Evolutionary conservation across 768 basidiomycete species (phyloP).

Genomic region (Tulasnella sp.): DNA sequence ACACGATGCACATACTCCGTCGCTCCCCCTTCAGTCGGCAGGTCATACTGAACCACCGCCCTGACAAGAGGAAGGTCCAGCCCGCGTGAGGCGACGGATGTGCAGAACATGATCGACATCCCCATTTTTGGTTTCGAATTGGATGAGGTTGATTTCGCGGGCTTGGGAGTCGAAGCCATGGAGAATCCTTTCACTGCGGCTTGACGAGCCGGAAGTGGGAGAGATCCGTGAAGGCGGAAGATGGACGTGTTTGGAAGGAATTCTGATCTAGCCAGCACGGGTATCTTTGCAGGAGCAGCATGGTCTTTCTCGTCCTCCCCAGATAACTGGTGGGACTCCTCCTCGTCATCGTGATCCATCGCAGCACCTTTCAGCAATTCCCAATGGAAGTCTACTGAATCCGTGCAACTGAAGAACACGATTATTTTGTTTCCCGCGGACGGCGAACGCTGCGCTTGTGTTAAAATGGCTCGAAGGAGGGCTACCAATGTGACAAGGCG

Average conservation of each 20-base stretch:
- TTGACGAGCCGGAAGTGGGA: constrained; percentile 74
- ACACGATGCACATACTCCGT: constrained; percentile 97
- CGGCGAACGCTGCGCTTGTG: constrained; percentile 44
- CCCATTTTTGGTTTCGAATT: constrained; percentile 35
- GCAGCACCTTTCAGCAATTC: constrained; percentile 65
- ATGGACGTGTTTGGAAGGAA: constrained; percentile 79
- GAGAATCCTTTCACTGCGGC: constrained; percentile 83
- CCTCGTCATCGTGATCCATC: constrained; percentile 50
- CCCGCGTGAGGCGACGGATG: constrained; percentile 97
- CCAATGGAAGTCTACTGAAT: constrained; percentile 98
- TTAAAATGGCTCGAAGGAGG: constrained; percentile 73
- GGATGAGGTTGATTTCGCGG: constrained; percentile 37
- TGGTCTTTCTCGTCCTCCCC: constrained; percentile 35
- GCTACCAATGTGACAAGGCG: constrained; percentile 90
- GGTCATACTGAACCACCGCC: constrained; percentile 92
- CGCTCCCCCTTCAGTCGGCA: constrained; percentile 94
- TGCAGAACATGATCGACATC: constrained; percentile 80
- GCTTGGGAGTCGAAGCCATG: constrained; percentile 26
- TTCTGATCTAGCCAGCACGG: constrained; percentile 59
- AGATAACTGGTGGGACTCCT: constrained; percentile 28
- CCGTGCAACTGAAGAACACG: constrained; percentile 94
- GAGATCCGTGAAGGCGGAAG: constrained; percentile 89
- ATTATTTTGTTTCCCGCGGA: constrained; percentile 65
- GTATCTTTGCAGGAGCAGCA: constrained; percentile 36
- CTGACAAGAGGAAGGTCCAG: constrained; percentile 92